Evolutionary conservation across 2,329 filamentous ascomycete genomes (phyloP).

Genomic region (Leptosphaerulina australis): DNA sequence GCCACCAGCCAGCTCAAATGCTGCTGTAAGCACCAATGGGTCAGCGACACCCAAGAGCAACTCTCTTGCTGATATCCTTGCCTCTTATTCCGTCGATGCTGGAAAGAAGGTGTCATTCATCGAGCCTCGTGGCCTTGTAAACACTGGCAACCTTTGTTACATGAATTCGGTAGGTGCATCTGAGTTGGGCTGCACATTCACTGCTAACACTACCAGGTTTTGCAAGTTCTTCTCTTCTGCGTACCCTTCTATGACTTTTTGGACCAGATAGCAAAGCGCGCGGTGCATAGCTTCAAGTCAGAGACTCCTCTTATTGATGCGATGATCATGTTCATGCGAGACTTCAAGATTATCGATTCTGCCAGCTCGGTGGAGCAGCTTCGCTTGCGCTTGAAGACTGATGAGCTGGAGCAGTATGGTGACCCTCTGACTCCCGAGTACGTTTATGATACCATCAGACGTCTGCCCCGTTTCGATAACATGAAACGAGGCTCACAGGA

Average conservation of each 20-base stretch:
- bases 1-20: slow-evolving; percentile 32
- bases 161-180: slow-evolving; percentile 93
- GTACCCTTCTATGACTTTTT: slow-evolving; percentile 93
- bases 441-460: slow-evolving; percentile 90
- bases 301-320: slow-evolving; percentile 92
- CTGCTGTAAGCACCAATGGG: slow-evolving; percentile 47
- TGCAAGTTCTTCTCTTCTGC: slow-evolving; percentile 95
- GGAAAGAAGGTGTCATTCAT: slow-evolving; percentile 77
- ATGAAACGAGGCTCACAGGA: slow-evolving; percentile 98
- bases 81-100: slow-evolving; percentile 70
- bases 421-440: slow-evolving; percentile 92
- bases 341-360: slow-evolving; percentile 87
- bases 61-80: slow-evolving; percentile 78
- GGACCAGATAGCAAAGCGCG: slow-evolving; percentile 81
- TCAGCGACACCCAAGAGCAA: slow-evolving; percentile 58
- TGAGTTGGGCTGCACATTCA: background rate
- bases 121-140: slow-evolving; percentile 90
- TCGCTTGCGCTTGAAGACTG: slow-evolving; percentile 73
- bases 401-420: slow-evolving; percentile 87
- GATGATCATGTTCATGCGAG: slow-evolving; percentile 96
- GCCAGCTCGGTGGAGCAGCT: slow-evolving; percentile 75
- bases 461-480: slow-evolving; percentile 83
- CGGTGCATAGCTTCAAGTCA: slow-evolving; percentile 90
- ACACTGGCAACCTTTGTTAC: slow-evolving; percentile 99
- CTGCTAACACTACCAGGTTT: slow-evolving; percentile 66